Conservation (phyloP, 257 asterid species). For the Leonotis leonurus region DNA sequence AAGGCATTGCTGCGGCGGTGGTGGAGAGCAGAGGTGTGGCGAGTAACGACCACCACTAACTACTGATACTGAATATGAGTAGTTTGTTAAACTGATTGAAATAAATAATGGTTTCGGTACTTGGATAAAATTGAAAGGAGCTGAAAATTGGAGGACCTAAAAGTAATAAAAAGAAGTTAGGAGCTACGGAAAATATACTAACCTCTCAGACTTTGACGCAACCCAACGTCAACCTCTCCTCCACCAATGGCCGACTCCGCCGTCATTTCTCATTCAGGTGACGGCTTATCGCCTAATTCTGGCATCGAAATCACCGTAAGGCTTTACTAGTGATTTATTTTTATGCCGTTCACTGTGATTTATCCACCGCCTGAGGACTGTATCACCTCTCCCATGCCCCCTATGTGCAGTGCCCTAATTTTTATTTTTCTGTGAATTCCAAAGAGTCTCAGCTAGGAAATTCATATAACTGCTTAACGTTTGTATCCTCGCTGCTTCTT, state of each 20-base stretch:
- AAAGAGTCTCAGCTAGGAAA: not conserved
- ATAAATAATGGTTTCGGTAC: not conserved
- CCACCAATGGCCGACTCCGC: constrained; percentile 39
- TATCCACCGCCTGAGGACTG: constrained; percentile 17
- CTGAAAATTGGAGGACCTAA: constrained; percentile 20
- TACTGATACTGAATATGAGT: constrained; percentile 14
- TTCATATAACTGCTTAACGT: not conserved
- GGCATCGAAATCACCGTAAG: constrained; percentile 48
- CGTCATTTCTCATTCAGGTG: constrained; percentile 42
- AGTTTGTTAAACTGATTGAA: not conserved
- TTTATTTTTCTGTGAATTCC: not conserved
- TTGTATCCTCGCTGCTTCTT: not conserved
- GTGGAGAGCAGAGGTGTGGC: constrained; percentile 7
- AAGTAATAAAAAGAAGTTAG: constrained; percentile 5
- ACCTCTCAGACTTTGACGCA: constrained; percentile 46
- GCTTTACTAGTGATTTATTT: not conserved
- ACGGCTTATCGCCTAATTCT: constrained; percentile 28
- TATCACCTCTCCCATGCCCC: constrained; percentile 18
- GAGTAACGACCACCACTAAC: constrained; percentile 38
- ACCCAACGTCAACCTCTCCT: constrained; percentile 23
- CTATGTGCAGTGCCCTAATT: not conserved
- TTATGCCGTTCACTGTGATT: constrained; percentile 5
- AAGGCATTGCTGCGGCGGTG: constrained; percentile 32
- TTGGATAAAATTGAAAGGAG: not conserved
- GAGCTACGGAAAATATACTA: constrained; percentile 25